Evolutionary conservation across 495 filamentous ascomycete genomes (phyloP), one percentile per base, ranked within the genome.

Genomic region (Chaetomium tenue): DNA sequence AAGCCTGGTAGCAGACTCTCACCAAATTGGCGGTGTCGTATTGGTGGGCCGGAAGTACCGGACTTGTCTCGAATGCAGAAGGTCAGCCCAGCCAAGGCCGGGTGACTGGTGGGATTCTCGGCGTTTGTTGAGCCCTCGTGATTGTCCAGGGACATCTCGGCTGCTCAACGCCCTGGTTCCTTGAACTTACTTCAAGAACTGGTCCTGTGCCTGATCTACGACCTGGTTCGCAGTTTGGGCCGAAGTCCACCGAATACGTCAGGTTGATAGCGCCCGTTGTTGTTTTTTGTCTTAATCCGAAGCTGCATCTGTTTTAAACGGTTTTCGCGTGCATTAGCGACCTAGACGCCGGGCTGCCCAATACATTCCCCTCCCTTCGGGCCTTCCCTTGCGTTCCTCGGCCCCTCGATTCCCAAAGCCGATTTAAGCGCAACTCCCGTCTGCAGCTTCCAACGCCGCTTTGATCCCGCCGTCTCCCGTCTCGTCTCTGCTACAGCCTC

Each of bases 51-150:
- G 15, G 7, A 67, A 52, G 70, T 72, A 70, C 63, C 63, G 23
- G 12, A 5, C 59, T 28, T 53, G 66, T 71, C 56, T 23, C 59
- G 56, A 44, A 22, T 16, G 40, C 44, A 63, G 40, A 37, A 52
- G 40, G 63, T 54, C 47, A 65, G 61, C 64, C 57, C 65, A 66
- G 68, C 66, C 68, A 68, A 58, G 63, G 40, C 47, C 67, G 67
- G 69, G 67, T 63, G 68, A 66, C 57, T 53, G 65, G 63, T 66
- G 65, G 68, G 68, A 61, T 22, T 30, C 52, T 60, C 58, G 60
- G 50, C 54, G 69, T 70, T 73, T 73, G 71, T 73, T 73, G 71
- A 73, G 71, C 30, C 70, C 70, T 73, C 69, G 71, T 73, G 71
- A 73, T 73, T 71, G 64, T 61, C 28, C 53, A n/a, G n/a, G n/a